Evolutionary conservation across 1,284 basidiomycete species (phyloP).

Genomic region (Apiotrichum veenhuisii): DNA sequence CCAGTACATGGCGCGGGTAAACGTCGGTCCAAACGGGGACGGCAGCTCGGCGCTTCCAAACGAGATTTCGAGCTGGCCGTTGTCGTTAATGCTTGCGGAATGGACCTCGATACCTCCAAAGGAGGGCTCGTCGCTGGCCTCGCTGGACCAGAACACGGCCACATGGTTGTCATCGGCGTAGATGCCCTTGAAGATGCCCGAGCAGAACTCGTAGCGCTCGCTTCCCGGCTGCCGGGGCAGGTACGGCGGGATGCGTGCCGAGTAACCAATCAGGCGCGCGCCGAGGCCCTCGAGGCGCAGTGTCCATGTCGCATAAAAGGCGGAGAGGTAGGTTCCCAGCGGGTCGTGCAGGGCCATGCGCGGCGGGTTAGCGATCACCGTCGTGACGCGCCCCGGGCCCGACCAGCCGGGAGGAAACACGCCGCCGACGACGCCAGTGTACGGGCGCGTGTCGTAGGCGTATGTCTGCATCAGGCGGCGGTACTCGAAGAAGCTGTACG

Average conservation of each 20-base stretch:
- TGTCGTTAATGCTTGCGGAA: neutral
- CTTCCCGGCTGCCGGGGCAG: neutral
- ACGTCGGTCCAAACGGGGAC: neutral
- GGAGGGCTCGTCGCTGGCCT: neutral
- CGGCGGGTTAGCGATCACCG: neutral
- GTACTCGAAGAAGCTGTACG: neutral
- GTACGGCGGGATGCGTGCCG: too few relatives aligned
- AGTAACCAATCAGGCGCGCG: neutral
- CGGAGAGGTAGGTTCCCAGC: slow-evolving; percentile 1
- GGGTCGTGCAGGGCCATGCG: neutral
- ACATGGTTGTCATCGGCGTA: neutral
- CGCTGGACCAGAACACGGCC: slow-evolving; percentile 3
- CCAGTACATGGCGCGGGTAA: neutral
- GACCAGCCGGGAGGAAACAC: neutral
- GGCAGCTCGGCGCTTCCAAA: neutral
- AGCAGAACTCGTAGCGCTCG: neutral
- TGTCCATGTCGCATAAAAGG: slow-evolving; percentile 11
- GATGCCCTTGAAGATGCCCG: slow-evolving; percentile 5
- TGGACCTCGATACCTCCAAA: slow-evolving; percentile 5
- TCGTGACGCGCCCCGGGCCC: neutral
- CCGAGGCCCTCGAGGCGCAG: slow-evolving; percentile 3
- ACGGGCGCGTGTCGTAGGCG: neutral
- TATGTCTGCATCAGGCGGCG: neutral
- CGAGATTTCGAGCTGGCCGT: neutral
- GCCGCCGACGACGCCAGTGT: neutral